These are phyloP conservation scores for Apiotrichum siamense DNA, from an alignment of 1,284 basidiomycete genomes.

Conservation along the genomic window DNA sequence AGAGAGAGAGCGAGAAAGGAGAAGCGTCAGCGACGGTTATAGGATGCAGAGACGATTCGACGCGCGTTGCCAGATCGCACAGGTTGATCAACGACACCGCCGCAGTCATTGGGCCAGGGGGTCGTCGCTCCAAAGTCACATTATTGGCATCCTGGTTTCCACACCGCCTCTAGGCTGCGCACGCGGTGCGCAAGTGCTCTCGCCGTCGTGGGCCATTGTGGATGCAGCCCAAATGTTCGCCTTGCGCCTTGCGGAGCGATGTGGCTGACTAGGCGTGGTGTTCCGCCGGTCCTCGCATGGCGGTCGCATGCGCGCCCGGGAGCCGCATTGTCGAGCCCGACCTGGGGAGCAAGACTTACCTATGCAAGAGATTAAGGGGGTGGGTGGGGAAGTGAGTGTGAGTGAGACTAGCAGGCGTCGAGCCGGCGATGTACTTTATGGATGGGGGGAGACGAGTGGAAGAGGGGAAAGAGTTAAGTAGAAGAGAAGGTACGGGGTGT, in stretches of 20 bases:
- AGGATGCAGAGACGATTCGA: not conserved
- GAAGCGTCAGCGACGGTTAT: not conserved
- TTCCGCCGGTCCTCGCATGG: not conserved
- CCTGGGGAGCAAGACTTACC: not conserved
- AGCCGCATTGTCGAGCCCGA: no score
- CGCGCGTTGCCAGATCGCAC: not conserved
- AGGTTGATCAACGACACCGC: no score
- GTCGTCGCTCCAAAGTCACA: no score
- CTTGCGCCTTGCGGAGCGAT: no score
- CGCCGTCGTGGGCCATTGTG: no score
- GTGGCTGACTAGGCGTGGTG: no score
- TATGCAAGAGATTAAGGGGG: not conserved
- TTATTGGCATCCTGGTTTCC: no score
- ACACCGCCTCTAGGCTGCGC: no score
- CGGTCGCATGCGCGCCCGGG: not conserved
- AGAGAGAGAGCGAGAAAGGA: not conserved
- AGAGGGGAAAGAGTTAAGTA: conserved; percentile 6
- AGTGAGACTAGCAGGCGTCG: not conserved
- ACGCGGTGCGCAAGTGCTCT: no score
- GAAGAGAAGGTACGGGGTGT: conserved; percentile 10
- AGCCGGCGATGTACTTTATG: conserved; percentile 2
- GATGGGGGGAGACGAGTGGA: conserved; percentile 3
- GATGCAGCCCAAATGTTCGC: no score
- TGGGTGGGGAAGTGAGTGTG: not conserved
- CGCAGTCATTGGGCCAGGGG: no score